A percentile compares a stretch with the other conserved stretches of the same genome.
These are phyloP conservation scores for Neurospora sp. DNA, from an alignment of 2,329 filamentous ascomycete genomes.

Conservation along the genomic window DNA sequence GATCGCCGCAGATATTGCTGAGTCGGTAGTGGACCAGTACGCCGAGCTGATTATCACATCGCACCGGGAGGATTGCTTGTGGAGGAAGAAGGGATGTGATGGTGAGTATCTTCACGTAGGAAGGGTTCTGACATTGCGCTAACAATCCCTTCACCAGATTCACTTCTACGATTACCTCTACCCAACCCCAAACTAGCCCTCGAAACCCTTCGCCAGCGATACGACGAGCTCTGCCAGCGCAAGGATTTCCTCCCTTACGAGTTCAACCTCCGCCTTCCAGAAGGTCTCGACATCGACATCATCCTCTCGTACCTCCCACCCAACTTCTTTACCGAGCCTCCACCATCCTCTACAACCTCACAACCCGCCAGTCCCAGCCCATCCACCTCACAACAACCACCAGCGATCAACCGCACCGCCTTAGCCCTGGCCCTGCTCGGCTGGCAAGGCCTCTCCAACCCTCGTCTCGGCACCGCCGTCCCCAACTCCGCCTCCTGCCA, in stretches of 20 bases:
- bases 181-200: slow-evolving; percentile 51
- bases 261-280: slow-evolving; percentile 50
- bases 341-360: slow-evolving; percentile 22
- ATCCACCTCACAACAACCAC: slow-evolving; percentile 30
- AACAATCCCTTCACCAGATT: slow-evolving; percentile 32
- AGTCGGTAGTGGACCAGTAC: slow-evolving; percentile 71
- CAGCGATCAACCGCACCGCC: slow-evolving; percentile 46
- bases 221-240: slow-evolving; percentile 49
- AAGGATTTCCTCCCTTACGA: slow-evolving; percentile 49
- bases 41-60: slow-evolving; percentile 59
- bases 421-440: slow-evolving; percentile 62
- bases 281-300: slow-evolving; percentile 39
- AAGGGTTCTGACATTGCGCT: slow-evolving; percentile 1
- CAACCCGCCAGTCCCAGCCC: slow-evolving; percentile 21
- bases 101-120: slow-evolving; percentile 34
- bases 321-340: slow-evolving; percentile 42
- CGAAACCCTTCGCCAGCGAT: slow-evolving; percentile 49
- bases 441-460: slow-evolving; percentile 58
- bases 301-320: slow-evolving; percentile 39
- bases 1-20: slow-evolving; percentile 52
- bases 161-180: slow-evolving; percentile 51
- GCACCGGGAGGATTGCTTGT: slow-evolving; percentile 75
- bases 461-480: slow-evolving; percentile 35
- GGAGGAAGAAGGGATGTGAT: slow-evolving; percentile 81
- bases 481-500: slow-evolving; percentile 70